Conservation (phyloP, 352 stramenopile species). For the Phytophthora megakarya region DNA sequence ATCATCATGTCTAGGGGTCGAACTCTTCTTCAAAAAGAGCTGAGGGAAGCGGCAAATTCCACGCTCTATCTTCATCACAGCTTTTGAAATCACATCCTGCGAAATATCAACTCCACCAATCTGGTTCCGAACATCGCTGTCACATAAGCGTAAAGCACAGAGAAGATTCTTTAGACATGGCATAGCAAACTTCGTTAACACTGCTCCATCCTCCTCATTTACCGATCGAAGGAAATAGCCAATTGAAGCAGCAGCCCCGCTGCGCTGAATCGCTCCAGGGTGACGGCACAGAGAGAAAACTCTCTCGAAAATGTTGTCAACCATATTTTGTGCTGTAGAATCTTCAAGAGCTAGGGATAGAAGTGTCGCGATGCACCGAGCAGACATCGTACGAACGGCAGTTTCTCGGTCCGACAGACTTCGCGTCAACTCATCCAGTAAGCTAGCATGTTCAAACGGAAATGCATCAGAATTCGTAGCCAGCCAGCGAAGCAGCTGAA, state of each 20-base stretch:
- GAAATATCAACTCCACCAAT: conserved; percentile 46
- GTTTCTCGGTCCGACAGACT: conserved; percentile 57
- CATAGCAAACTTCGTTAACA: conserved; percentile 65
- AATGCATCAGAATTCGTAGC: conserved; percentile 57
- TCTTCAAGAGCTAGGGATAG: conserved; percentile 55
- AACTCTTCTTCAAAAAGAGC: conserved; percentile 42
- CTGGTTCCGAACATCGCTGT: conserved; percentile 40
- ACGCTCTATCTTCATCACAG: conserved; percentile 63
- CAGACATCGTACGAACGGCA: conserved; percentile 65
- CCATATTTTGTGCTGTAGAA: conserved; percentile 28
- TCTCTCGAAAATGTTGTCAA: conserved; percentile 65
- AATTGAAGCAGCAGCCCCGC: conserved; percentile 65
- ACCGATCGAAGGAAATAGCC: conserved; percentile 72
- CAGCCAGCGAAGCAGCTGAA: conserved; percentile 77
- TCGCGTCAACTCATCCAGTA: conserved; percentile 64
- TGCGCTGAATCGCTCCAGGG: conserved; percentile 60
- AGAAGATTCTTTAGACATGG: conserved; percentile 74
- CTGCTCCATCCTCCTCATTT: conserved; percentile 53
- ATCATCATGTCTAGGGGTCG: conserved; percentile 1
- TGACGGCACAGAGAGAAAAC: conserved; percentile 79
- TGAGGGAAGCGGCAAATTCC: conserved; percentile 55
- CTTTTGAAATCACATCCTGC: conserved; percentile 66
- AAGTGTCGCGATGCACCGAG: conserved; percentile 58
- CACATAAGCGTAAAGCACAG: conserved; percentile 62
- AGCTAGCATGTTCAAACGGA: conserved; percentile 67